Percentiles rank a stretch among this genome's conserved stretches.
These are phyloP conservation scores for Penicillium sp. DNA, from an alignment of 2,329 filamentous ascomycete species.

Conservation along the genomic window DNA sequence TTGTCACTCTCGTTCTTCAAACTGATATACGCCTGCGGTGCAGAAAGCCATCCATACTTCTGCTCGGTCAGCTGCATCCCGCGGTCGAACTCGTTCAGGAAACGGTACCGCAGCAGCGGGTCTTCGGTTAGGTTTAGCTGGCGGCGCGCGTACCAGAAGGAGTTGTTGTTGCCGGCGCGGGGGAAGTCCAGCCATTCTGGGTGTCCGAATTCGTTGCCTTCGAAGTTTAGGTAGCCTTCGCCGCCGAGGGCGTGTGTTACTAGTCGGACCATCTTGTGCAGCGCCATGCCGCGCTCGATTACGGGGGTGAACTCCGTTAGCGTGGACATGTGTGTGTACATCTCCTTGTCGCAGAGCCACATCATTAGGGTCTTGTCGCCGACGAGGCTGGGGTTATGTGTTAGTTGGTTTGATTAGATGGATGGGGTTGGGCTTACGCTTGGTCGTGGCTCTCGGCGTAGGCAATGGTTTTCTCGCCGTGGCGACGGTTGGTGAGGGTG, in stretches of 20 bases:
- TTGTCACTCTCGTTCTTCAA: conserved; percentile 94
- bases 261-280: conserved; percentile 97
- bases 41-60: conserved; percentile 87
- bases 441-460: conserved; percentile 98
- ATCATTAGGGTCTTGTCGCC: conserved; percentile 97
- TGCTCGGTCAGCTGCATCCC: conserved; percentile 85
- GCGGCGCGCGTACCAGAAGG: conserved; percentile 89
- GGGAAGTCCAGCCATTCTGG: conserved; percentile 99
- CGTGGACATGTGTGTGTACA: conserved; percentile 97
- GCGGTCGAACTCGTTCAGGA: conserved; percentile 89
- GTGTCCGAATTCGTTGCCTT: conserved; percentile 98
- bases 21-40: conserved; percentile 83
- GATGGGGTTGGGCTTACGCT: conserved; percentile 63
- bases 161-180: conserved; percentile 85
- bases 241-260: conserved; percentile 88
- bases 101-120: conserved; percentile 76
- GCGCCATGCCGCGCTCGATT: conserved; percentile 83
- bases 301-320: conserved; percentile 79
- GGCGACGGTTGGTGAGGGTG: conserved; percentile 86
- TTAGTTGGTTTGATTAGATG: conserved; percentile 3
- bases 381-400: conserved; percentile 62
- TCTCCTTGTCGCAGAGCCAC: conserved; percentile 94
- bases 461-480: conserved; percentile 97
- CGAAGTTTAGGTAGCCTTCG: conserved; percentile 97
- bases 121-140: conserved; percentile 94